Evolutionary conservation across 2,329 filamentous ascomycete species (phyloP).

Genomic region (Hypoxylon sp.): DNA sequence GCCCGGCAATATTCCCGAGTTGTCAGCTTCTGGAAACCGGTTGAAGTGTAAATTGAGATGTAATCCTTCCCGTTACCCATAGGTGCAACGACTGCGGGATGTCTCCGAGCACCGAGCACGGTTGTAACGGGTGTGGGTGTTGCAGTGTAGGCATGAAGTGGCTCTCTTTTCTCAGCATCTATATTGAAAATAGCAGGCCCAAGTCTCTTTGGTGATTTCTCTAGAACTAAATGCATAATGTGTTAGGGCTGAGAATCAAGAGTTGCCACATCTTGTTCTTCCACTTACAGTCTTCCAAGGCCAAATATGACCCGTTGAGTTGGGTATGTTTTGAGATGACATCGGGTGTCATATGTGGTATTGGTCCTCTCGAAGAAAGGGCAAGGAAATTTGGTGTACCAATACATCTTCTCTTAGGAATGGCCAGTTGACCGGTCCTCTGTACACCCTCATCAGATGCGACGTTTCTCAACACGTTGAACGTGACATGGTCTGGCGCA

Average conservation of each 20-base stretch:
- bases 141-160: slow-evolving; percentile 79
- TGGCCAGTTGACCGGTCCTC: slow-evolving; percentile 71
- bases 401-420: slow-evolving; percentile 70
- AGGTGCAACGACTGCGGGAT: slow-evolving; percentile 76
- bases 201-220: slow-evolving; percentile 51
- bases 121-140: slow-evolving; percentile 71
- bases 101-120: slow-evolving; percentile 78
- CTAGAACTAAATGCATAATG: slow-evolving; percentile 59
- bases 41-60: slow-evolving; percentile 83
- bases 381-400: slow-evolving; percentile 85
- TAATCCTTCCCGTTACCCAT: slow-evolving; percentile 73
- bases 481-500: slow-evolving; percentile 42
- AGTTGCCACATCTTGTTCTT: not conserved
- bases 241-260: slow-evolving; percentile 13
- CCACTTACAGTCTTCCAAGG: slow-evolving; percentile 88
- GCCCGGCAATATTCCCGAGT: slow-evolving; percentile 73
- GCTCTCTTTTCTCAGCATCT: slow-evolving; percentile 51
- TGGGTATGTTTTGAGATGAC: slow-evolving; percentile 71
- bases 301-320: slow-evolving; percentile 77
- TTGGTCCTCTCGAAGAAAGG: slow-evolving; percentile 79
- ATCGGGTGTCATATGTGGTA: slow-evolving; percentile 92
- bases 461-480: slow-evolving; percentile 57
- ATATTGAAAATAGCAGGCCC: slow-evolving; percentile 60
- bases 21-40: slow-evolving; percentile 78
- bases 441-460: slow-evolving; percentile 55